These are phyloP conservation scores for Prosopis cineraria DNA, from an alignment of 306 rosid genomes.

Conservation along the genomic window DNA sequence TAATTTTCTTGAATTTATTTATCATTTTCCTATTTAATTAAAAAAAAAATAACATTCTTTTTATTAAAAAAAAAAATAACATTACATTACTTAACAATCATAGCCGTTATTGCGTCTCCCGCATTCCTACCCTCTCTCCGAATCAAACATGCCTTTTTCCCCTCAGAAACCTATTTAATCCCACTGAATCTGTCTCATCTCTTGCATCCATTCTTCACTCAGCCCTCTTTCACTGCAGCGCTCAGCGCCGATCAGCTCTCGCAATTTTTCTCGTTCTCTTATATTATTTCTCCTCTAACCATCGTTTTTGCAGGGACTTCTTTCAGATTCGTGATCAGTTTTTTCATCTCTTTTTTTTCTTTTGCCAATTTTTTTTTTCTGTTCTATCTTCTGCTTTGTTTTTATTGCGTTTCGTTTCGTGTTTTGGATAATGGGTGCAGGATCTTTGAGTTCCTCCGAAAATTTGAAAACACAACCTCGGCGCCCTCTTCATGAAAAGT, in stretches of 20 bases:
- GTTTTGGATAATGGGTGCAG: constrained; percentile 32
- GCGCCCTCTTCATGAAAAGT: constrained; percentile 29
- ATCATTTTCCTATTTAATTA: too few relatives aligned
- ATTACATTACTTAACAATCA: too few relatives aligned
- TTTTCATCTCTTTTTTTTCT: neutral
- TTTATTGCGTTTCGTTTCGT: neutral
- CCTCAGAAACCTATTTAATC: neutral
- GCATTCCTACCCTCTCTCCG: too few relatives aligned
- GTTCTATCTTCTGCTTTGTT: neutral
- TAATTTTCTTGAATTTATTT: too few relatives aligned
- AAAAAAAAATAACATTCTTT: too few relatives aligned
- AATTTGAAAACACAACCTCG: constrained; percentile 1
- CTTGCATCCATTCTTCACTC: neutral
- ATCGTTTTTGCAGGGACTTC: too few relatives aligned
- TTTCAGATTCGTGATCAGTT: neutral
- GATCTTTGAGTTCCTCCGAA: constrained; percentile 14
- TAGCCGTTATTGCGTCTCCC: neutral
- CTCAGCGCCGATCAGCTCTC: neutral
- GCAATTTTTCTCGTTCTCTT: neutral
- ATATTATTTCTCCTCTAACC: too few relatives aligned
- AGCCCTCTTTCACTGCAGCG: neutral
- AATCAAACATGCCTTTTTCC: neutral
- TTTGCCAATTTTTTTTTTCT: neutral
- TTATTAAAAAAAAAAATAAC: too few relatives aligned
- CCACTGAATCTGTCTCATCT: neutral